Conservation (phyloP, 768 basidiomycete genomes). For the Kwoniella europaea region DNA sequence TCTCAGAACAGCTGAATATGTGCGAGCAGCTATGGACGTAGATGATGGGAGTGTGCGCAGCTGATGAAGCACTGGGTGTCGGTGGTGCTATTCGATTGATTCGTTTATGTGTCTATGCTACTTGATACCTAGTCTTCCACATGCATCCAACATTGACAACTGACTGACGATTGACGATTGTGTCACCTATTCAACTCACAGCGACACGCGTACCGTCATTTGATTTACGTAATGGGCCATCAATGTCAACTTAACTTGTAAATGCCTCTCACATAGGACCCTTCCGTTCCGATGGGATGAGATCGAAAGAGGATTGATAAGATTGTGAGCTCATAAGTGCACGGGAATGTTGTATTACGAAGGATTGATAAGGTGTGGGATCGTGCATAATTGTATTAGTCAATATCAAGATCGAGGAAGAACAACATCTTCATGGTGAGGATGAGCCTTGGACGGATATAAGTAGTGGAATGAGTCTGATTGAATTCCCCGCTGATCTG, state of each 20-base stretch:
- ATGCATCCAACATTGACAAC: not conserved
- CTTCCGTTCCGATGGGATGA: not conserved
- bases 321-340: not conserved
- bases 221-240: not conserved
- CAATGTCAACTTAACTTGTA: too few relatives aligned
- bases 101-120: not conserved
- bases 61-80: not conserved
- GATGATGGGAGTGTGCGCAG: too few relatives aligned
- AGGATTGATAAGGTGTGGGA: not conserved
- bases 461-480: too few relatives aligned
- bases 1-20: too few relatives aligned
- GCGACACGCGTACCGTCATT: constrained; percentile 2
- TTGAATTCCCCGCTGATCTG: too few relatives aligned
- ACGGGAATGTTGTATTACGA: not conserved
- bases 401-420: not conserved
- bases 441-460: too few relatives aligned
- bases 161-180: constrained; percentile 9
- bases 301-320: not conserved
- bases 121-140: not conserved
- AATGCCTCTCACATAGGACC: not conserved
- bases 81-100: not conserved
- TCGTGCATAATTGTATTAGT: not conserved
- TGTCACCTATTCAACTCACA: not conserved
- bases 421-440: too few relatives aligned
- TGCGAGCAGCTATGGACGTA: too few relatives aligned